These are phyloP conservation scores for Aureobasidium sp. DNA, from an alignment of 2,329 filamentous ascomycete genomes.

Conservation along the genomic window DNA sequence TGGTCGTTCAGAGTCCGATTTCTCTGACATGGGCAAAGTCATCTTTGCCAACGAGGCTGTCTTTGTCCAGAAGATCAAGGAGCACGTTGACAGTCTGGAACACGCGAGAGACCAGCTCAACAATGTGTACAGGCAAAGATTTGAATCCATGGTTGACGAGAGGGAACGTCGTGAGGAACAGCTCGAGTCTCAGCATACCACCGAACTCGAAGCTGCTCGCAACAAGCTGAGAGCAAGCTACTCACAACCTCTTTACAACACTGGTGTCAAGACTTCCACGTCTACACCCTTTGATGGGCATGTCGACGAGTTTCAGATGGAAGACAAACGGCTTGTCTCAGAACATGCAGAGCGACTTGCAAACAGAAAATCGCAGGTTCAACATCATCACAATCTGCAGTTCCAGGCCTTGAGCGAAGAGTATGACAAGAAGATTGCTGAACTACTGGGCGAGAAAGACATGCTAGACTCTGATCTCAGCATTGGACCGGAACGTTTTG, in stretches of 20 bases:
- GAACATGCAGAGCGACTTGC: slow-evolving; percentile 28
- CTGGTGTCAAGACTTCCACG: neutral
- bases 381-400: slow-evolving; percentile 28
- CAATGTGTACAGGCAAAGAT: slow-evolving; percentile 28
- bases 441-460: slow-evolving; percentile 25
- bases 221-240: slow-evolving; percentile 26
- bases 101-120: slow-evolving; percentile 29
- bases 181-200: slow-evolving; percentile 24
- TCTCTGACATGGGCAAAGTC: slow-evolving; percentile 29
- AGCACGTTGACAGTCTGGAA: slow-evolving; percentile 31
- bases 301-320: slow-evolving; percentile 14
- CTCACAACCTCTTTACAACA: slow-evolving; percentile 2
- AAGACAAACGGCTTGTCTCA: slow-evolving; percentile 28
- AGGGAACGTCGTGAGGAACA: slow-evolving; percentile 26
- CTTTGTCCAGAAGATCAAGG: slow-evolving; percentile 30
- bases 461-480: slow-evolving; percentile 28
- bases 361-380: slow-evolving; percentile 30
- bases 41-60: slow-evolving; percentile 30
- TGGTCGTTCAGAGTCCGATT: slow-evolving; percentile 23
- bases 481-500: slow-evolving; percentile 28
- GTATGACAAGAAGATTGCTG: slow-evolving; percentile 28
- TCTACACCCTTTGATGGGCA: neutral
- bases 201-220: slow-evolving; percentile 28
- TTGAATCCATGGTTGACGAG: slow-evolving; percentile 26
- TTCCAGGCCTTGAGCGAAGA: slow-evolving; percentile 29